Percentiles rank a stretch among this genome's conserved stretches.
Evolutionary conservation across 768 basidiomycete species (phyloP).

Genomic region (Lactarius quietus): DNA sequence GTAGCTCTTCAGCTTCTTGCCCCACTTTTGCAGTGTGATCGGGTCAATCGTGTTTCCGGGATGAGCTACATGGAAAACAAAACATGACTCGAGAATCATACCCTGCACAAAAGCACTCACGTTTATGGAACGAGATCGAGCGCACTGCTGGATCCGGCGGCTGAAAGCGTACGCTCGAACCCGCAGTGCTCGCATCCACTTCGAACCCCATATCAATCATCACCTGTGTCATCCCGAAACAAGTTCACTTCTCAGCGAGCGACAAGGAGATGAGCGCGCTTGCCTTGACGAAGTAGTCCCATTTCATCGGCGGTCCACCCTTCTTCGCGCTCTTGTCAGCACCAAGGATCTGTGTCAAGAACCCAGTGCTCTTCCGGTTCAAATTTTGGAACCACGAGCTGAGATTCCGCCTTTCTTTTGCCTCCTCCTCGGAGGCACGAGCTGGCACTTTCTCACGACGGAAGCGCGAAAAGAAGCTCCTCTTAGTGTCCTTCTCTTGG

Average conservation of each 20-base stretch:
- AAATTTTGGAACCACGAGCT: conserved; percentile 23
- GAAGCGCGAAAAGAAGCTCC: conserved; percentile 53
- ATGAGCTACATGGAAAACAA: conserved; percentile 26
- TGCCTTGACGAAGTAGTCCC: conserved; percentile 35
- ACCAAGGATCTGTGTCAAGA: conserved; percentile 28
- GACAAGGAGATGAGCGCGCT: background rate
- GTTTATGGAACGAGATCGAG: conserved; percentile 35
- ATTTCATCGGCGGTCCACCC: conserved; percentile 31
- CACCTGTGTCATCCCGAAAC: conserved; percentile 22
- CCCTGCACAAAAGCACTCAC: conserved; percentile 14
- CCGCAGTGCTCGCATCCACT: conserved; percentile 31
- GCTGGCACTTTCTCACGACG: conserved; percentile 34
- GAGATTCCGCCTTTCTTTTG: conserved; percentile 37
- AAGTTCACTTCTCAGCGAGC: background rate
- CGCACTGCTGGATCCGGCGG: conserved; percentile 28
- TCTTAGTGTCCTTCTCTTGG: conserved; percentile 38
- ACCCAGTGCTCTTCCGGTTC: conserved; percentile 26
- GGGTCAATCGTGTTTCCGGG: conserved; percentile 32
- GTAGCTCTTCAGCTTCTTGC: conserved; percentile 29
- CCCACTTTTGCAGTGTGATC: conserved; percentile 28
- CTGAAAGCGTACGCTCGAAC: conserved; percentile 35
- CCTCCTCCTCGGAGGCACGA: conserved; percentile 23
- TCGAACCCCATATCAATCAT: conserved; percentile 34
- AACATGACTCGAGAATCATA: background rate
- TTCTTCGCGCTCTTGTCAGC: conserved; percentile 27